phyloP scores from a whole-genome alignment of 2,329 filamentous ascomycete species.

The Pochonia chlamydosporia region DNA sequence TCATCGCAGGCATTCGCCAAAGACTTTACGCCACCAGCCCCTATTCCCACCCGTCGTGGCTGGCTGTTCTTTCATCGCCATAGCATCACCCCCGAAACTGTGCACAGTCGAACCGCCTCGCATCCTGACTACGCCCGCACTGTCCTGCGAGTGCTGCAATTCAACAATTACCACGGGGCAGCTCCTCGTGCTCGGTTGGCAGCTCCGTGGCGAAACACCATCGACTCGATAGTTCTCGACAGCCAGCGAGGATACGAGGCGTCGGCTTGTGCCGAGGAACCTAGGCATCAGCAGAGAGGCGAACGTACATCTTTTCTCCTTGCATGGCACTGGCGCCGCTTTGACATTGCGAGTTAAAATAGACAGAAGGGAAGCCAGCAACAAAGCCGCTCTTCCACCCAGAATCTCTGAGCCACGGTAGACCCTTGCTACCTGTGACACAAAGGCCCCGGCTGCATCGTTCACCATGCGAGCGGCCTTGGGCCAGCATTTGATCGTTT shows the following conservation, averaged over 20 bases:
- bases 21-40: background rate
- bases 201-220: background rate
- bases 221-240: background rate
- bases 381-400: background rate
- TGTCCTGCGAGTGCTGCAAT: background rate
- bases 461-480: conserved; percentile 35
- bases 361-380: background rate
- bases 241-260: background rate
- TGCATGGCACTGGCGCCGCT: background rate
- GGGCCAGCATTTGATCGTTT: conserved; percentile 27
- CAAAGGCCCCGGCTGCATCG: conserved; percentile 9
- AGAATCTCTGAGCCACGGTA: conserved; percentile 2
- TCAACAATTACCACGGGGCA: background rate
- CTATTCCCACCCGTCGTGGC: background rate
- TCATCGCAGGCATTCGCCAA: background rate
- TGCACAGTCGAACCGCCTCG: conserved; percentile 1
- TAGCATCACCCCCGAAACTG: conserved; percentile 2
- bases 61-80: conserved; percentile 5
- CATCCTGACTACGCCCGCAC: conserved; percentile 1
- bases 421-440: conserved; percentile 7
- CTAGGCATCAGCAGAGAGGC: background rate
- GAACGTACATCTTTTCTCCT: background rate
- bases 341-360: background rate
- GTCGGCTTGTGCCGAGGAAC: background rate
- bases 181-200: background rate